Evolutionary conservation across 108 stramenopile genomes (phyloP), one percentile per base, ranked within the genome.

Genomic region (Cyclostephanos tholiformis): DNA sequence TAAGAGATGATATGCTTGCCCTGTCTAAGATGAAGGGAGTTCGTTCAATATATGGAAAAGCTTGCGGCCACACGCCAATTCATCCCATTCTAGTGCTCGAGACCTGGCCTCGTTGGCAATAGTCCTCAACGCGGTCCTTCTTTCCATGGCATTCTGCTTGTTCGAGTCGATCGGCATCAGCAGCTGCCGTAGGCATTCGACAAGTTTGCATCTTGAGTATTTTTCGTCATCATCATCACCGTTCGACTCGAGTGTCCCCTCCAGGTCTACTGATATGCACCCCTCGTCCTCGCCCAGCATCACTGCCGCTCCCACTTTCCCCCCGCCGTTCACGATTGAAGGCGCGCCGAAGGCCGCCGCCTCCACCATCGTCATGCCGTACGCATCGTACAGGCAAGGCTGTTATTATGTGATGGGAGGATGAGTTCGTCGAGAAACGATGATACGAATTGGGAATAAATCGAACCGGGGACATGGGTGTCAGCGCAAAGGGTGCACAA

Each of bases 331-430:
- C 6, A 85, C 59, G 39, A 87, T 67, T 7, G 84, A 72, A 25
- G 84, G 84, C 17, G 63, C 84, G 22, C 79, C 82, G 64, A 79
- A 85, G 0, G 87, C 84, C 26, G 84, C 82, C 12, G 87, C 80
- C 74, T 87, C 87, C 9, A 87, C 66, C 39, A 87, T 62, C 4
- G 87, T 87, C 87, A 87, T 87, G 13, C 87, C 87, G 63, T 79
- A 87, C 9, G 87, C 84, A 72, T 87, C 87, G 51, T 87, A 87
- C 6, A 76, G 49, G 50, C 78, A 80, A 4, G 87, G 87, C 52
- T 53, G 52, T 10, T 12, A 41, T 41, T 41, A 36, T 36, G 4
- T 6, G 6, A 6, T 36, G 6, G 6, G 36, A 6, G 36, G 36
- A n/a, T n/a, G n/a, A n/a, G 36, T 6, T 36, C 36, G 36, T 36